Conservation (phyloP, 139 green algal species). For the Zygnema circumcarinatum region DNA sequence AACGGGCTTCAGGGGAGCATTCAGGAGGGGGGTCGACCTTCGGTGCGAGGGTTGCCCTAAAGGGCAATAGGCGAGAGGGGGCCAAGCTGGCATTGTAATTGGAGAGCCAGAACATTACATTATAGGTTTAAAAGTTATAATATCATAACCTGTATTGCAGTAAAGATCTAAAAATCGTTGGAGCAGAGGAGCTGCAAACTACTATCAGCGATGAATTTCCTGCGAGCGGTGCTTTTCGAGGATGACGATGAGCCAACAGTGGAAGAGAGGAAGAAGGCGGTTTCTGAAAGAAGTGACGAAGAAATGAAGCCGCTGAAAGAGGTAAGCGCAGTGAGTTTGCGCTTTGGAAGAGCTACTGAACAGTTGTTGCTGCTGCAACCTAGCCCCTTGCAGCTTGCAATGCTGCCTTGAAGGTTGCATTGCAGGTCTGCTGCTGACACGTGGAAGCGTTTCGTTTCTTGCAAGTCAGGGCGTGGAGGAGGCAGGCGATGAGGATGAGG, state of each 20-base stretch:
- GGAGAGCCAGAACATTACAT: too few relatives aligned
- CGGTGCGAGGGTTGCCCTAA: too few relatives aligned
- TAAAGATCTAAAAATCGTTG: too few relatives aligned
- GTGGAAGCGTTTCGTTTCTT: not conserved
- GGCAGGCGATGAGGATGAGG: too few relatives aligned
- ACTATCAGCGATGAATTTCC: slow-evolving; percentile 20
- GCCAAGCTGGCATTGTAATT: too few relatives aligned
- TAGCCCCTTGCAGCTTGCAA: not conserved
- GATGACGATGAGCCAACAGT: not conserved
- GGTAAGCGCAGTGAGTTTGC: not conserved
- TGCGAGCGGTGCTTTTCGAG: slow-evolving; percentile 4
- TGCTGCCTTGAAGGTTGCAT: not conserved
- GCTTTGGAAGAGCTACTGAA: not conserved
- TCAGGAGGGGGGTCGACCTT: too few relatives aligned
- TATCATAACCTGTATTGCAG: too few relatives aligned
- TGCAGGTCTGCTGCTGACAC: not conserved
- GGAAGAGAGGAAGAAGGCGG: not conserved
- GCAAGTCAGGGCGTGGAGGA: not conserved
- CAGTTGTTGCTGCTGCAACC: not conserved
- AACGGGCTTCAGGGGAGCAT: too few relatives aligned
- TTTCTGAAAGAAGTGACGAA: not conserved
- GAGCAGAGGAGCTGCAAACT: too few relatives aligned
- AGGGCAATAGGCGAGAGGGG: too few relatives aligned
- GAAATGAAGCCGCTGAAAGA: not conserved
- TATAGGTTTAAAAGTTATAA: too few relatives aligned